Conservation (phyloP, 805 yeast species). For the Wickerhamiella shivajii region DNA sequence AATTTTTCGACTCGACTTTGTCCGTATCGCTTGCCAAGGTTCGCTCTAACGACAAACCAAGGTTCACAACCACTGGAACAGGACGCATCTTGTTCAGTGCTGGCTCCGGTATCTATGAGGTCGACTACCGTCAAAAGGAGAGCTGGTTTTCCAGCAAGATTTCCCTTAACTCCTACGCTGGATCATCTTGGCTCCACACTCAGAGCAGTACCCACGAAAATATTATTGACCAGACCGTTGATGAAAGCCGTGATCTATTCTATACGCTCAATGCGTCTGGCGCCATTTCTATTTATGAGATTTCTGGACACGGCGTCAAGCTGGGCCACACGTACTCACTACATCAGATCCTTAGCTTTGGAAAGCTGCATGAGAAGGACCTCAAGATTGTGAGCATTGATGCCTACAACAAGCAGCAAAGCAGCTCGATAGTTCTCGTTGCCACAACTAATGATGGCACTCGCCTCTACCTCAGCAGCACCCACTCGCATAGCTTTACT, state of each 20-base stretch:
- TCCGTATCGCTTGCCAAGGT: constrained; percentile 61
- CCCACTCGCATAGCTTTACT: constrained; percentile 1
- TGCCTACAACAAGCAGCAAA: constrained; percentile 7
- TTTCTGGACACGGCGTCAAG: constrained; percentile 6
- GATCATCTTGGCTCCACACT: constrained; percentile 17
- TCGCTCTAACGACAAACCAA: constrained; percentile 10
- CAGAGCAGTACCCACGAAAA: constrained; percentile 33
- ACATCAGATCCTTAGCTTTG: background rate
- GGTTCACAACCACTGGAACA: constrained; percentile 42
- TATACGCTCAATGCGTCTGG: constrained; percentile 40
- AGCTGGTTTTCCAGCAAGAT: constrained; percentile 80
- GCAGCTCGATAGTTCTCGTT: constrained; percentile 10
- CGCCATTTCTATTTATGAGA: background rate
- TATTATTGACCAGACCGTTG: constrained; percentile 52
- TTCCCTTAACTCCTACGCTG: constrained; percentile 21
- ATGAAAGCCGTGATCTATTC: constrained; percentile 58
- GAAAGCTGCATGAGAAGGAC: background rate
- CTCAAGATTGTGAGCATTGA: constrained; percentile 12
- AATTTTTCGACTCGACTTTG: constrained; percentile 71
- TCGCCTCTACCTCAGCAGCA: constrained; percentile 14
- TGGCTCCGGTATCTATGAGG: constrained; percentile 73
- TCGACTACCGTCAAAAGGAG: constrained; percentile 67
- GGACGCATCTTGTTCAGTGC: constrained; percentile 79
- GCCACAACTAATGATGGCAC: constrained; percentile 15
- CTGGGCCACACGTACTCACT: constrained; percentile 1